A percentile compares a stretch with the other conserved stretches of the same genome.
These are phyloP conservation scores for Ophiorrhiza pumila DNA, from an alignment of 257 asterid species.

Conservation along the genomic window DNA sequence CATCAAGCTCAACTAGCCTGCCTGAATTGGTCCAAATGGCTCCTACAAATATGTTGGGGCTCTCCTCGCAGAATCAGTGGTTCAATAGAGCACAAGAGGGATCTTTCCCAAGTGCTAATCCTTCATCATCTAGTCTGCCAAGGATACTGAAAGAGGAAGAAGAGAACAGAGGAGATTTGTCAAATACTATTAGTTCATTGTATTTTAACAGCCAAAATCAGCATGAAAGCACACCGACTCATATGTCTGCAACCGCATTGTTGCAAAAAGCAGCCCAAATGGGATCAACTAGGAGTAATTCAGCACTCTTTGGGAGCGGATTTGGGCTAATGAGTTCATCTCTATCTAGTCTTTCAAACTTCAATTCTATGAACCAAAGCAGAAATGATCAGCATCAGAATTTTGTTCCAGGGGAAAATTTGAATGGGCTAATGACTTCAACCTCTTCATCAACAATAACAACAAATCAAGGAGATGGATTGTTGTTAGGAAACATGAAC, in stretches of 20 bases:
- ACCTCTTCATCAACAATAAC: slow-evolving; percentile 26
- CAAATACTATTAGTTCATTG: slow-evolving; percentile 44
- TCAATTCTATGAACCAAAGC: slow-evolving; percentile 26
- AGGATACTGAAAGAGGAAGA: slow-evolving; percentile 59
- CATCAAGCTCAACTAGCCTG: slow-evolving; percentile 40
- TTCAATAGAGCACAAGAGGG: slow-evolving; percentile 32
- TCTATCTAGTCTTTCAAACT: slow-evolving; percentile 31
- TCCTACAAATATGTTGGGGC: slow-evolving; percentile 25
- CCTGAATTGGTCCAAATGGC: slow-evolving; percentile 62
- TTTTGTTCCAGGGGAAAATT: slow-evolving; percentile 16
- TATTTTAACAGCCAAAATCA: slow-evolving; percentile 39
- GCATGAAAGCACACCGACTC: slow-evolving; percentile 30
- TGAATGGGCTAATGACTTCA: slow-evolving; percentile 29
- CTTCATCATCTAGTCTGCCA: slow-evolving; percentile 24
- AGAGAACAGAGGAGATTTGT: slow-evolving; percentile 43
- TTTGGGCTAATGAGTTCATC: slow-evolving; percentile 55
- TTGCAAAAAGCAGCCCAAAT: slow-evolving; percentile 83
- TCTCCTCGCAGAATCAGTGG: slow-evolving; percentile 50
- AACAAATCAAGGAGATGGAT: slow-evolving; percentile 23
- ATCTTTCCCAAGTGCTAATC: slow-evolving; percentile 24
- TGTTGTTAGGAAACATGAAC: slow-evolving; percentile 24
- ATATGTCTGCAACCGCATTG: slow-evolving; percentile 82
- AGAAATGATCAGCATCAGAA: slow-evolving; percentile 19
- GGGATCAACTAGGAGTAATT: slow-evolving; percentile 67
- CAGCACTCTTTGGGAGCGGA: slow-evolving; percentile 37